Conservation (phyloP, 768 basidiomycete genomes). For the Boletus rufocinnamomeus region DNA sequence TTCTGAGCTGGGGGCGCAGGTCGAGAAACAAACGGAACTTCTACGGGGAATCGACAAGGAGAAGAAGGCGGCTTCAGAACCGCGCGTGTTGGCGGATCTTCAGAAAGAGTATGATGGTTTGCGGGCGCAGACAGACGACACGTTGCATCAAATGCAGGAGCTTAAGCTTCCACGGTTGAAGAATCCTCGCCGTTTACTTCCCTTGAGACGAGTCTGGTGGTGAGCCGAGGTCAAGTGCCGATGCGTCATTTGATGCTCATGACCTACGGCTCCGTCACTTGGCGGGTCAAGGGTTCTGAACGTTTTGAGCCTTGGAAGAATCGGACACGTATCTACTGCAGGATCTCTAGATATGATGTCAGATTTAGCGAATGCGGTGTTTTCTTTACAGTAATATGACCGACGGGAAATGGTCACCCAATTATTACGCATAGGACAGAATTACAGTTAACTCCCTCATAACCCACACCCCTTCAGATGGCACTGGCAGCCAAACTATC, state of each 20-base stretch:
- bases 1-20: constrained; percentile 1
- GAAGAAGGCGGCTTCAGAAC: constrained; percentile 1
- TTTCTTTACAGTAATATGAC: no score
- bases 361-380: no score
- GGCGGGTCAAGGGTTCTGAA: no score
- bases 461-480: no score
- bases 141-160: constrained; percentile 12
- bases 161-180: constrained; percentile 11
- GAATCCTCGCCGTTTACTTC: background rate
- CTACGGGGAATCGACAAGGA: constrained; percentile 12
- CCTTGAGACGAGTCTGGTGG: background rate
- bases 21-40: constrained; percentile 11
- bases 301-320: background rate
- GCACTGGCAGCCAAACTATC: no score
- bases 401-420: no score
- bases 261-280: background rate
- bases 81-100: constrained; percentile 1
- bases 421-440: no score
- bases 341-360: background rate
- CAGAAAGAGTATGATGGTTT: background rate
- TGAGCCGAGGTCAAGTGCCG: background rate
- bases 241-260: background rate
- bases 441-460: no score
- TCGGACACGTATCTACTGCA: background rate
- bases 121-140: constrained; percentile 6